Evolutionary conservation across 352 stramenopile species (phyloP).

Genomic region (Phytophthora ohioensis): DNA sequence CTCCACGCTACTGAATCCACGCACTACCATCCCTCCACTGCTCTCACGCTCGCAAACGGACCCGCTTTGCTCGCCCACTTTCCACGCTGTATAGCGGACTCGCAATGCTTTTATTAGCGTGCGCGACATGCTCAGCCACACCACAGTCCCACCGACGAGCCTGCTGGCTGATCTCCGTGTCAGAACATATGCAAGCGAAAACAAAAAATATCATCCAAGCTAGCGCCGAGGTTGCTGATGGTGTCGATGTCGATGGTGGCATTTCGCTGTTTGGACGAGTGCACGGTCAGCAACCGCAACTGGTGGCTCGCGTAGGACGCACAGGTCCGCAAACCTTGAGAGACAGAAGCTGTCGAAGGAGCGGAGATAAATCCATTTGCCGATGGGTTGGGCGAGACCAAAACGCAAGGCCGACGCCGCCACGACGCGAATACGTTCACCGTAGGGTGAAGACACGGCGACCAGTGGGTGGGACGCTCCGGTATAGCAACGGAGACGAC

Average conservation of each 20-base stretch:
- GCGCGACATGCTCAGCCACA: background rate
- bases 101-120: background rate
- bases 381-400: too few relatives aligned
- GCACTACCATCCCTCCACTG: background rate
- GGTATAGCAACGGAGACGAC: background rate
- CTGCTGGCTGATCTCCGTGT: too few relatives aligned
- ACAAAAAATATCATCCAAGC: too few relatives aligned
- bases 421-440: too few relatives aligned
- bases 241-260: background rate
- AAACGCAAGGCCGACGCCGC: too few relatives aligned
- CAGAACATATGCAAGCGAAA: too few relatives aligned
- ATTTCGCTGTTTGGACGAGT: background rate
- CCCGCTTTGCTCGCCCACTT: background rate
- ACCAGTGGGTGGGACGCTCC: background rate
- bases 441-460: background rate
- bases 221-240: too few relatives aligned
- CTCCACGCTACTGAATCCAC: background rate
- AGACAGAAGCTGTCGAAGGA: too few relatives aligned
- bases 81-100: background rate
- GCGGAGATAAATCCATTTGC: too few relatives aligned
- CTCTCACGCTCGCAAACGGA: background rate
- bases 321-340: too few relatives aligned
- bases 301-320: too few relatives aligned
- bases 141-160: background rate
- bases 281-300: background rate